A percentile compares a stretch with the other conserved stretches of the same genome.
Conservation (phyloP, 331 rosid species). For the Phaseolus coccineus region DNA sequence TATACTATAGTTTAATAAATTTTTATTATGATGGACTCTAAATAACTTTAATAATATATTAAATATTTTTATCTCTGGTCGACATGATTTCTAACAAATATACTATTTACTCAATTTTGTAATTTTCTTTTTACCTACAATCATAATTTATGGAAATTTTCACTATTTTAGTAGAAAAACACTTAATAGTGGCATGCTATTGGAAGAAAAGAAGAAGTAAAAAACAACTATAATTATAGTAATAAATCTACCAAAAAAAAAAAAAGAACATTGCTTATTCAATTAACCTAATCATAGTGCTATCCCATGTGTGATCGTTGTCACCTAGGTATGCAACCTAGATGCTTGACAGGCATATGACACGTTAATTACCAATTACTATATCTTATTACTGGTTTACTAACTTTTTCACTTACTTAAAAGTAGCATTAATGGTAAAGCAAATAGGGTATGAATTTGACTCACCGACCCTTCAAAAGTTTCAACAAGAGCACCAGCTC, state of each 20-base stretch:
- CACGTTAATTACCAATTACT: slow-evolving; percentile 1
- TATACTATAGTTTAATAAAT: too few relatives aligned
- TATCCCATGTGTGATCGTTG: background rate
- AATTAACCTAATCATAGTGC: background rate
- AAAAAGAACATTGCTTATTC: background rate
- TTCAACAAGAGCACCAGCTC: slow-evolving; percentile 87
- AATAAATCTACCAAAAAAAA: background rate
- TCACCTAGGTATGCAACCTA: background rate
- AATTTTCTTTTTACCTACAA: too few relatives aligned
- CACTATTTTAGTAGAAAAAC: too few relatives aligned
- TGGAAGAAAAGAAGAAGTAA: background rate
- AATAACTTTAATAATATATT: too few relatives aligned
- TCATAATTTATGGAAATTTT: too few relatives aligned
- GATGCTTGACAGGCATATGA: slow-evolving; percentile 18
- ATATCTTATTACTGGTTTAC: background rate
- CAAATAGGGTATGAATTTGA: background rate
- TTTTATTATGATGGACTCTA: too few relatives aligned
- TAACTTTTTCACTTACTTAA: background rate
- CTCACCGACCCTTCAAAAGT: slow-evolving; percentile 84
- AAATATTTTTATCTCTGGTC: too few relatives aligned
- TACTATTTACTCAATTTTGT: too few relatives aligned
- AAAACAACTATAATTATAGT: background rate
- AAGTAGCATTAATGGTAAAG: background rate
- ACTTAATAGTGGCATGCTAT: slow-evolving; percentile 10
- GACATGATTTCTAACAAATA: too few relatives aligned